Evolutionary conservation across 164 flowering plant genomes (phyloP).

Genomic region (Stephania cephalantha): DNA sequence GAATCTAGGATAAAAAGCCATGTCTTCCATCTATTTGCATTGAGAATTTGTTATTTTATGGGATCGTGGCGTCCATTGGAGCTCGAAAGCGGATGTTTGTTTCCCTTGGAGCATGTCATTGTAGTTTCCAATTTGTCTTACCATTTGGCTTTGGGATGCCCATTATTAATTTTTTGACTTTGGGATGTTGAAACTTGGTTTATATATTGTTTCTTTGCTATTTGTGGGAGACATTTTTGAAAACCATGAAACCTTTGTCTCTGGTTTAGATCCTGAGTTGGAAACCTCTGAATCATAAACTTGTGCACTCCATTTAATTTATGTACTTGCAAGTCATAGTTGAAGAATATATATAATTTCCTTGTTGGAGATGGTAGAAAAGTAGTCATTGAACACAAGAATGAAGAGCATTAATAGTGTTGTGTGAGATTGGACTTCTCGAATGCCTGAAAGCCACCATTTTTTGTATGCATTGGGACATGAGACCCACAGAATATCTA

Average conservation of each 20-base stretch:
- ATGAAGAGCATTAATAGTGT: background rate
- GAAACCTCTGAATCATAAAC: constrained; percentile 1
- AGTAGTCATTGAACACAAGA: background rate
- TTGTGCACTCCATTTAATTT: background rate
- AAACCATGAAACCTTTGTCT: constrained; percentile 4
- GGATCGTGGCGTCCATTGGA: background rate
- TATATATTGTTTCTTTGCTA: background rate
- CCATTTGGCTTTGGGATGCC: background rate
- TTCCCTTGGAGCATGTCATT: background rate
- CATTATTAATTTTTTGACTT: background rate
- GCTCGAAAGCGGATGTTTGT: background rate
- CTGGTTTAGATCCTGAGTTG: background rate
- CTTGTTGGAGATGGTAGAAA: background rate
- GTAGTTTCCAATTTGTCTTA: background rate
- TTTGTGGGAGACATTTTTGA: constrained; percentile 10
- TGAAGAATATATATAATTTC: background rate
- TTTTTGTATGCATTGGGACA: background rate
- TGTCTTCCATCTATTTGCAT: background rate
- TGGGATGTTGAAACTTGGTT: background rate
- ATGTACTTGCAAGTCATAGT: background rate
- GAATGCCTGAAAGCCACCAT: background rate
- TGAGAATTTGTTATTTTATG: background rate
- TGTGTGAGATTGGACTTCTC: background rate
- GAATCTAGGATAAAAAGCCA: background rate
- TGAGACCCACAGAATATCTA: background rate